These are phyloP conservation scores for Aspergillus spinulosporus DNA, from an alignment of 2,329 filamentous ascomycete species.

Conservation along the genomic window DNA sequence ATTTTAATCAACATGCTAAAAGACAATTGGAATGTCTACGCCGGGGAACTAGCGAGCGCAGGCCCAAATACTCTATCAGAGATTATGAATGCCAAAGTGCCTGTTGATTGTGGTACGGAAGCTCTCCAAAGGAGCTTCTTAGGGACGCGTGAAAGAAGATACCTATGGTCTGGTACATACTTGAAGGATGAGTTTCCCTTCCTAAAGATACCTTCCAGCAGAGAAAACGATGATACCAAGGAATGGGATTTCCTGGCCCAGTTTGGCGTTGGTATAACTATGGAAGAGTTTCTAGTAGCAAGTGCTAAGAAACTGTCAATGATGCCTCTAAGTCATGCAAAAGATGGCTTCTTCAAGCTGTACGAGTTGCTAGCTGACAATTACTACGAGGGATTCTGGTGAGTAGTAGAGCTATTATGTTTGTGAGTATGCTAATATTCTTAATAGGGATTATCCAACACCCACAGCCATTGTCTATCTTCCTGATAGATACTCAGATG, in stretches of 20 bases:
- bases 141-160: neutral
- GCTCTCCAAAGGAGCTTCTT: neutral
- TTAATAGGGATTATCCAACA: neutral
- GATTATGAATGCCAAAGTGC: conserved; percentile 2
- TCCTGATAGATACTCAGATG: too few relatives aligned
- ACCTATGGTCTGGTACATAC: neutral
- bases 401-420: neutral
- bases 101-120: neutral
- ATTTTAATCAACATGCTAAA: neutral
- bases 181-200: conserved; percentile 1
- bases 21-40: neutral
- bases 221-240: neutral
- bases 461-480: neutral
- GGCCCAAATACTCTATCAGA: neutral
- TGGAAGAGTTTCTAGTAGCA: neutral
- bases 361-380: conserved; percentile 1
- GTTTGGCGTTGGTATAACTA: neutral
- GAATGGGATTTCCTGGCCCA: neutral
- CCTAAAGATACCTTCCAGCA: neutral
- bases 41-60: neutral
- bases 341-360: neutral
- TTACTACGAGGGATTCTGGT: neutral
- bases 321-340: neutral
- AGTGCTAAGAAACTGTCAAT: neutral
- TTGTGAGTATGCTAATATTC: neutral